Evolutionary conservation across 257 asterid genomes (phyloP).

Genomic region (Parsonsia alboflavescens): DNA sequence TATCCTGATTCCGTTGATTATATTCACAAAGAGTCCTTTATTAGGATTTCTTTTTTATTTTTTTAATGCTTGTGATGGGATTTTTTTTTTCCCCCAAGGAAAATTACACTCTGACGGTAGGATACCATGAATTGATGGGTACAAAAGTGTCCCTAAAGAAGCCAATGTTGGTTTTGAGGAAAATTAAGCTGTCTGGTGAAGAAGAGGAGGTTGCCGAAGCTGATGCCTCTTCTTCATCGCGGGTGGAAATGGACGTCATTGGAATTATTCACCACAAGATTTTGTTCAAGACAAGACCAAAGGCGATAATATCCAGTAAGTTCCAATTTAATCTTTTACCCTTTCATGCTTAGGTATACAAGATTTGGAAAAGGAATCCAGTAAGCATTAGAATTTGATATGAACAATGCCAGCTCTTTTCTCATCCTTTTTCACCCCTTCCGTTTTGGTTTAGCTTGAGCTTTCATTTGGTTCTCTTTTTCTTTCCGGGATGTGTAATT

Average conservation of each 20-base stretch:
- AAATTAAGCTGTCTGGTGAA: slow-evolving; percentile 37
- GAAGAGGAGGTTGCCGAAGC: slow-evolving; percentile 21
- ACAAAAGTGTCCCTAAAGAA: slow-evolving; percentile 71
- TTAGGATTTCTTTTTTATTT: slow-evolving; percentile 1
- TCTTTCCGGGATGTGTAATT: not conserved
- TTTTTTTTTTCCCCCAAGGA: slow-evolving; percentile 38
- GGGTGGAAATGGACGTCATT: slow-evolving; percentile 59
- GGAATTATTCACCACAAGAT: slow-evolving; percentile 76
- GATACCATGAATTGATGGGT: slow-evolving; percentile 90
- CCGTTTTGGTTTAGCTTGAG: too few relatives aligned
- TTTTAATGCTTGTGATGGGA: not conserved
- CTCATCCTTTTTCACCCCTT: too few relatives aligned
- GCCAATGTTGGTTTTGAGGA: slow-evolving; percentile 83
- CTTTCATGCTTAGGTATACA: not conserved
- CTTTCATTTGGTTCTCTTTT: not conserved
- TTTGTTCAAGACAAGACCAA: slow-evolving; percentile 89
- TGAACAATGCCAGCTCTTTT: not conserved
- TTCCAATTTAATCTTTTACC: not conserved
- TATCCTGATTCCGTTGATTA: not conserved
- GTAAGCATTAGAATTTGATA: not conserved
- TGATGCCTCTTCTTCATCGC: slow-evolving; percentile 20
- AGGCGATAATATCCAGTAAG: slow-evolving; percentile 82
- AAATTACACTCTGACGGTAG: slow-evolving; percentile 70
- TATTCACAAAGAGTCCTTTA: not conserved
- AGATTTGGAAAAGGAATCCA: not conserved